Base-by-base conservation (phyloP, 2,329 filamentous ascomycete genomes). In the Diatrype stigma region DNA sequence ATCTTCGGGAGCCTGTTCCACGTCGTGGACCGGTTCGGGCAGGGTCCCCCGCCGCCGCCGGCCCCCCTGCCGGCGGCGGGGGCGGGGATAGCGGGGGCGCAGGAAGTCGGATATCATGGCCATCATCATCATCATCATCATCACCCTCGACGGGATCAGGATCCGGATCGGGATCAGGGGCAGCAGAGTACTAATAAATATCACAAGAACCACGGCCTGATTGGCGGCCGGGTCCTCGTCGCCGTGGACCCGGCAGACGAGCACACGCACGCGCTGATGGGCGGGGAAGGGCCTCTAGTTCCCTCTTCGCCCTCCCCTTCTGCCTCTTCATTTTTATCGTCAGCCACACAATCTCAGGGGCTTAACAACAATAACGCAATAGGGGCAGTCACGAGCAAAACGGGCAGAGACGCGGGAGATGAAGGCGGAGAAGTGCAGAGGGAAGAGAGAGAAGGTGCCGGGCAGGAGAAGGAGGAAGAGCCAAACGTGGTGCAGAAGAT, bases 1-100 rank as follows among this genome's bases (percentile, higher is more conserved):
- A 70, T 78, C 46, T 78, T 78, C 54, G 71, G 71, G 8, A 68
- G 69, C 21, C 63, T 79, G 46, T 78, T 75, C 62, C 74, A 78
- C 52, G 66, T 78, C 42, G 67, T 76, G 42, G 75, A 78, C 55
- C 68, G 72, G 22, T 78, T 78, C 49, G 19, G 52, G 23, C 34
- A 37, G 34, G 34, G 34, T 34, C 59, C 65, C 26, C 47, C 47
- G 37, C 47, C 4, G 55, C 57, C 47, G 17, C 30, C 10, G 21
- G 52, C 5, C 30, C 42, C n/a, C 6, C 17, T 16, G 35, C n/a
- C 38, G 26, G 38, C 23, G 30, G n/a, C 34, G 17, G 42, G 11
- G 28, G 48, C 28, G 5, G 30, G 32, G 6, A 26, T n/a, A 23
- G 45, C 17, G 45, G 34, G 34, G n/a, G 34, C n/a, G n/a, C n/a